Conservation (phyloP, 352 stramenopile genomes). For the Peronospora belbahrii region DNA sequence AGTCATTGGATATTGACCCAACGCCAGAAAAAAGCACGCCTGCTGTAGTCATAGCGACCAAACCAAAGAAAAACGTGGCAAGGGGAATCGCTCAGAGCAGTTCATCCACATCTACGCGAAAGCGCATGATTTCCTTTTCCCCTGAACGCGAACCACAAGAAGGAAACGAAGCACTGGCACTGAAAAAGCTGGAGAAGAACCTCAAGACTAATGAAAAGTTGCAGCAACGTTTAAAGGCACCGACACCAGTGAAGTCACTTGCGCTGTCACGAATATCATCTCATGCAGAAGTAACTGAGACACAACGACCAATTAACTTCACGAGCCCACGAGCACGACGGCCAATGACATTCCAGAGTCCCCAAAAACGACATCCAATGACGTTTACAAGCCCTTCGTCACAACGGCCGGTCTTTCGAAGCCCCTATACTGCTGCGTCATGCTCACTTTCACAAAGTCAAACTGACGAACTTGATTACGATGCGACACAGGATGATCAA, state of each 20-base stretch:
- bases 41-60: slow-evolving; percentile 20
- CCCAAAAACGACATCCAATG: slow-evolving; percentile 12
- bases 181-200: slow-evolving; percentile 62
- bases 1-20: slow-evolving; percentile 28
- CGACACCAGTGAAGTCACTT: slow-evolving; percentile 30
- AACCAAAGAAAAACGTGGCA: slow-evolving; percentile 30
- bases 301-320: slow-evolving; percentile 18
- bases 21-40: slow-evolving; percentile 41
- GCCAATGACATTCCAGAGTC: slow-evolving; percentile 21
- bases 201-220: slow-evolving; percentile 65
- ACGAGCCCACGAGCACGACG: slow-evolving; percentile 21
- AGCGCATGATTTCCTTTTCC: slow-evolving; percentile 80
- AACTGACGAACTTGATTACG: slow-evolving; percentile 29
- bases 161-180: slow-evolving; percentile 43
- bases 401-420: slow-evolving; percentile 15
- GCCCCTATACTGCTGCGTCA: slow-evolving; percentile 20
- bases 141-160: slow-evolving; percentile 48
- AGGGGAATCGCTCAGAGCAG: slow-evolving; percentile 63
- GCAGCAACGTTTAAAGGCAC: slow-evolving; percentile 48
- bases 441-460: slow-evolving; percentile 26
- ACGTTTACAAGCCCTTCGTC: slow-evolving; percentile 12
- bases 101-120: slow-evolving; percentile 53
- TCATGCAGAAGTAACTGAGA: slow-evolving; percentile 8
- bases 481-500: slow-evolving; percentile 11
- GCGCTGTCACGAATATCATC: slow-evolving; percentile 19